Evolutionary conservation across 352 stramenopile species (phyloP).

Genomic region (Hyphochytrium catenoides): DNA sequence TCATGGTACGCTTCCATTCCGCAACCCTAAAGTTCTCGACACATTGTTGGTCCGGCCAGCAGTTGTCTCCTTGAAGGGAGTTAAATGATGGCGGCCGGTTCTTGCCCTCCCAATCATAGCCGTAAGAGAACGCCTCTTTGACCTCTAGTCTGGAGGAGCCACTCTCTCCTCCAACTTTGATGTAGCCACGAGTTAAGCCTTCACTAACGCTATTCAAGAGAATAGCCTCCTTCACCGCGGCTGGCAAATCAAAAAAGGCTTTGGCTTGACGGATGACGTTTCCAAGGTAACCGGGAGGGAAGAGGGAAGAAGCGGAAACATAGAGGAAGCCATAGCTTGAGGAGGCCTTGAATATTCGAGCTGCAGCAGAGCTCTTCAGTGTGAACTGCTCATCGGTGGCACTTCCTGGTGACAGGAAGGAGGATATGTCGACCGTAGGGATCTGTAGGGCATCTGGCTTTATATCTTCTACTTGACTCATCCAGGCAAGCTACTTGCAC

Average conservation of each 20-base stretch:
- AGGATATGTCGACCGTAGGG: no score
- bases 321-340: no score
- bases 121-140: constrained; percentile 54
- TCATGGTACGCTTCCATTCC: constrained; percentile 18
- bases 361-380: no score
- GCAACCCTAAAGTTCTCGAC: no score
- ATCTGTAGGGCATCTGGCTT: no score
- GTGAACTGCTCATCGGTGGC: no score
- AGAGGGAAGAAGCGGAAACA: no score
- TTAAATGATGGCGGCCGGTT: constrained; percentile 18
- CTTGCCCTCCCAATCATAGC: constrained; percentile 27
- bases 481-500: no score
- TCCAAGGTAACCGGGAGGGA: no score
- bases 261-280: constrained; percentile 25
- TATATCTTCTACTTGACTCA: no score
- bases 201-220: constrained; percentile 28
- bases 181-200: constrained; percentile 47
- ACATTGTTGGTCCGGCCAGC: constrained; percentile 34
- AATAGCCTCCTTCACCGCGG: constrained; percentile 22
- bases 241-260: constrained; percentile 27
- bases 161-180: constrained; percentile 45
- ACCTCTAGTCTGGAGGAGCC: constrained; percentile 42
- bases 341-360: no score
- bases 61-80: constrained; percentile 32
- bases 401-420: no score